Percentiles rank a stretch among this genome's conserved stretches.
Conservation (phyloP, 2,329 filamentous ascomycete species). For the Aureobasidium sp. region DNA sequence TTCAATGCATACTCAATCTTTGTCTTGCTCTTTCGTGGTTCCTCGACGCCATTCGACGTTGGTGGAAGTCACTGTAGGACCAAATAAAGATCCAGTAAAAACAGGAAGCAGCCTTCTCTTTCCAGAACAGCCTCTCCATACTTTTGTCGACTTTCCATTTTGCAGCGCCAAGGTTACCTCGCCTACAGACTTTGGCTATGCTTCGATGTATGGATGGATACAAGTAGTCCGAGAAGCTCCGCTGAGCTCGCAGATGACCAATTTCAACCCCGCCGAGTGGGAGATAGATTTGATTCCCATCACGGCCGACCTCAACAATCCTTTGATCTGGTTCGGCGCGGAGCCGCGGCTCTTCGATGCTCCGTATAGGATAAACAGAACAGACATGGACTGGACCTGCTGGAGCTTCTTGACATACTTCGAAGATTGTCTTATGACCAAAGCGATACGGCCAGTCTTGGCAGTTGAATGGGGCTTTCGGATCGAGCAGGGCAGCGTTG, state of each 20-base stretch:
- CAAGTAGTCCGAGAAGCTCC: background rate
- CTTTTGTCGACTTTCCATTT: background rate
- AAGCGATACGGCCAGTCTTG: background rate
- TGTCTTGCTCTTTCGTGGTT: background rate
- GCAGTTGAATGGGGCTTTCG: background rate
- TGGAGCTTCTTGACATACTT: background rate
- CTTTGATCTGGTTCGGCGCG: background rate
- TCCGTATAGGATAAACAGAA: background rate
- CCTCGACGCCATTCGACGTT: background rate
- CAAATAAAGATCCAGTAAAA: background rate
- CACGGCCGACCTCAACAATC: background rate
- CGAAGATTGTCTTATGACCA: background rate
- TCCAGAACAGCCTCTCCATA: background rate
- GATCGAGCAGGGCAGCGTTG: background rate
- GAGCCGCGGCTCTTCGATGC: background rate
- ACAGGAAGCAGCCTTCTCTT: background rate
- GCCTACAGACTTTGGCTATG: background rate
- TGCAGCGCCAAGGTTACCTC: background rate
- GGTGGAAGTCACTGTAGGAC: background rate
- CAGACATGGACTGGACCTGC: background rate
- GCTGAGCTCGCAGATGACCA: background rate
- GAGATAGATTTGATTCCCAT: background rate
- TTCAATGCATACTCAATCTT: background rate
- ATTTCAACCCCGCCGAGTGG: background rate
- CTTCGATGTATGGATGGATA: background rate